These are phyloP conservation scores for Ophiocordyceps robertsii DNA, from an alignment of 2,329 filamentous ascomycete genomes.

Conservation along the genomic window DNA sequence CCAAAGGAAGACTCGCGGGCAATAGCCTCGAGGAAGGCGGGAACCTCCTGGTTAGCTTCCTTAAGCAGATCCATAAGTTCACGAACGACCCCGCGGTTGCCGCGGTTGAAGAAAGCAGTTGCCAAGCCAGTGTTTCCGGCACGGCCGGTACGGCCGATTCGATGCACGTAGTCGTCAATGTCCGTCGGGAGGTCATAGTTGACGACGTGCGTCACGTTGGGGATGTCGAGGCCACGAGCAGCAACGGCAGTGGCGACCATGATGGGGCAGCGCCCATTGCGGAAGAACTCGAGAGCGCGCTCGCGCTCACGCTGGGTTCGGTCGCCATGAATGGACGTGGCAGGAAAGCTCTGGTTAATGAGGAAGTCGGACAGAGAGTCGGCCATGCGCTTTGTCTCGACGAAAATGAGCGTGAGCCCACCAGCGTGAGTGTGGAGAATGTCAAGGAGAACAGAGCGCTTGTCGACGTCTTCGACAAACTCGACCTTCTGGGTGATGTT, in stretches of 20 bases:
- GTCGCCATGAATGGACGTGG: slow-evolving; percentile 96
- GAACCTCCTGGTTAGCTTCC: slow-evolving; percentile 96
- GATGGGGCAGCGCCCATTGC: slow-evolving; percentile 88
- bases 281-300: slow-evolving; percentile 94
- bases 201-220: slow-evolving; percentile 92
- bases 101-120: slow-evolving; percentile 99
- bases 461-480: slow-evolving; percentile 93
- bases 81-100: slow-evolving; percentile 93
- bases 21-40: slow-evolving; percentile 89
- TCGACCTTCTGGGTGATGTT: slow-evolving; percentile 99
- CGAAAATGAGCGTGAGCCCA: slow-evolving; percentile 91
- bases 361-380: slow-evolving; percentile 96
- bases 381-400: slow-evolving; percentile 99
- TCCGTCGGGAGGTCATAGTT: slow-evolving; percentile 99
- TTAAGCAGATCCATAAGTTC: slow-evolving; percentile 96
- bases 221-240: slow-evolving; percentile 82
- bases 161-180: slow-evolving; percentile 97
- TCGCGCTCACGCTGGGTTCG: slow-evolving; percentile 98
- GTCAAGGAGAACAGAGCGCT: slow-evolving; percentile 93
- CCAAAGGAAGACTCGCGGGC: slow-evolving; percentile 86
- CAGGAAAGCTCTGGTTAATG: slow-evolving; percentile 96
- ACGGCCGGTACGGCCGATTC: slow-evolving; percentile 99
- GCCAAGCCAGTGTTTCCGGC: slow-evolving; percentile 97
- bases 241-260: slow-evolving; percentile 94
- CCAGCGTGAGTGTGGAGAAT: slow-evolving; percentile 89